Base-by-base conservation (phyloP, 768 basidiomycete genomes). In the Lactarius indigo region DNA sequence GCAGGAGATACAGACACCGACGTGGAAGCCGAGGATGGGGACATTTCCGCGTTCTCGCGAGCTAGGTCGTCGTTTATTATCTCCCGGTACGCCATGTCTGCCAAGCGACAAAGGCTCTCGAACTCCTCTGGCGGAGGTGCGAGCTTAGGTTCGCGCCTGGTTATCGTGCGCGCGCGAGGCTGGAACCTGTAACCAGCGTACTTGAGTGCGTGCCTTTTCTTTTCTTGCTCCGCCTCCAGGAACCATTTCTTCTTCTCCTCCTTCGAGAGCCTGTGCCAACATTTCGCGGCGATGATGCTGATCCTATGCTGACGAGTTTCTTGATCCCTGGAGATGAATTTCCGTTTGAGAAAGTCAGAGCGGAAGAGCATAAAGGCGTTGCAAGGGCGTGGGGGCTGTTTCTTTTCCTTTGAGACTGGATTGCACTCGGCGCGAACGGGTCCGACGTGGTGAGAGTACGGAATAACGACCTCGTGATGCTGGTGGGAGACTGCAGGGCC, bases 321-420 rank as follows among this genome's bases (percentile, higher is more conserved):
- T 42, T 82, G 76, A 28, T 79, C 75, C 18, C 76, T 72, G 3
- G 82, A 80, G 54, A 84, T 78, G 13, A 76, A 65, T 23, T 76
- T 76, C 2, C 75, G 77, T 69, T 81, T 80, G 13, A 86, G 76
- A 30, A 84, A 78, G 66, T 84, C 79, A 28, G 82, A 83, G 52
- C 85, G 79, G 75, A 81, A 87, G 58, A 87, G 75, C 69, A 87
- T 83, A 74, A 87, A 87, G 17, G 85, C 83, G 71, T 86, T 86
- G 17, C 83, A 74, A 0, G 85, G 82, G 8, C 85, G 79, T 37
- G 81, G 80, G 23, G 82, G 78, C 56, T 79, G 79, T 50, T 74
- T 70, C 52, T 73, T 70, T 18, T 61, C 26, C 28, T 69, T 57
- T n/a, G 64, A 52, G 18, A 55, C 55, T 5, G 52, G 31, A 30